Evolutionary conservation across 495 filamentous ascomycete species (phyloP), one percentile per base, ranked within the genome.

Genomic region (Bacidia gigantensis): DNA sequence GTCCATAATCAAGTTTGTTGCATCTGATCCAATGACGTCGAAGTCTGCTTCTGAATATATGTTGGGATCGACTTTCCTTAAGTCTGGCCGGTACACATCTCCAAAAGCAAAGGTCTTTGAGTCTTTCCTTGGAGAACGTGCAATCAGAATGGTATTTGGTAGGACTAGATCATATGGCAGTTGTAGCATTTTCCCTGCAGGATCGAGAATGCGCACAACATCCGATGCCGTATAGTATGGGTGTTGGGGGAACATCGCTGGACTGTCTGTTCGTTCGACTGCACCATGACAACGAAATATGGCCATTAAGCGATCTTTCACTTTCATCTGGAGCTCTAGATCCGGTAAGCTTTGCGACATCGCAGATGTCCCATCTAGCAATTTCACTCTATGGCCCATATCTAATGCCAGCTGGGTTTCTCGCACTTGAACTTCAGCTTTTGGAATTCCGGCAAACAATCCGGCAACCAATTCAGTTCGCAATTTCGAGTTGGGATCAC

Each of bases 221-320:
- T 76, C 77, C 25, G 55, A 45, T 22, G 50, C 41, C 2, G 72
- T 65, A 60, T 97, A 95, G 63, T 87, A 79, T 2, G 76, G 67
- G 20, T 89, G 94, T 41, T 81, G 77, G 1, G 92, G 92, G 54
- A 96, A 87, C 11, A 97, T 67, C 43, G 77, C 72, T 26, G 81
- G 80, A 32, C 87, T 77, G 25, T 80, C 72, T 0, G 76, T 76
- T 20, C 56, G 51, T 62, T 96, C 88, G 20, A 96, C 81, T 2
- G 93, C 92, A 0, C 92, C 92, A 63, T 97, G 93, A 24, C 81
- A 76, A n/a, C 84, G 83, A 59, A 97, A 98, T 12, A 96, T 84
- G 7, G 76, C 73, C 10, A 75, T 77, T 50, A 98, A 64, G 23
- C 76, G 78, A 51, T 92, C 78, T 59, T 87, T 89, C 11, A 92